Conservation (phyloP, 73 alveolate genomes). For the Symbiodinium natans region DNA sequence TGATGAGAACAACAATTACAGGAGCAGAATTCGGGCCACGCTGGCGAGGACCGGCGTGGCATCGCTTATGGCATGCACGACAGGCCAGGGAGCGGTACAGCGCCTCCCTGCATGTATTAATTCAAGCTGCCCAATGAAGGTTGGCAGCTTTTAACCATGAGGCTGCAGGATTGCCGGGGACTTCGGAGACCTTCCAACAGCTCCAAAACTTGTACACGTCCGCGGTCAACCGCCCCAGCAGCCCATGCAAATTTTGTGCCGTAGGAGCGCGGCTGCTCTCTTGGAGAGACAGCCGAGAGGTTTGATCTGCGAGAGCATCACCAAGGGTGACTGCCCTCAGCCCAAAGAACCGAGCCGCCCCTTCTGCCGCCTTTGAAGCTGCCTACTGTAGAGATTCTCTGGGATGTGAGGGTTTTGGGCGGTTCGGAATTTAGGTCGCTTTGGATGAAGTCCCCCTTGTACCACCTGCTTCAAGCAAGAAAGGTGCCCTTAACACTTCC, state of each 20-base stretch:
- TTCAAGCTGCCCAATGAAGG: not conserved
- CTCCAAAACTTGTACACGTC: not conserved
- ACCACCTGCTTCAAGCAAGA: too few species aligned
- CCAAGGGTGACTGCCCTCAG: not conserved
- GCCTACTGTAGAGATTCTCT: too few species aligned
- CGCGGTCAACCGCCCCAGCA: constrained; percentile 8
- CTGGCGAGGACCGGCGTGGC: constrained; percentile 5
- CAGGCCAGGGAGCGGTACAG: constrained; percentile 8
- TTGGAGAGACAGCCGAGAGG: not conserved
- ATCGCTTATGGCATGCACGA: not conserved
- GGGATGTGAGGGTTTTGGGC: too few species aligned
- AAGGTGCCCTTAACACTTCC: too few species aligned
- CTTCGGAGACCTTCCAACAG: too few species aligned
- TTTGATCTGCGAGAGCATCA: not conserved
- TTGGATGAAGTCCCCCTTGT: too few species aligned
- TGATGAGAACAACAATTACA: not conserved
- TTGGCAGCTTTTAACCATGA: not conserved
- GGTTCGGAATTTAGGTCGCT: too few species aligned
- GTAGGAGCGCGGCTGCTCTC: constrained; percentile 5
- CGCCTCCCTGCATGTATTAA: not conserved
- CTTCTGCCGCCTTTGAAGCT: too few species aligned
- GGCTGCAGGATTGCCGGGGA: not conserved
- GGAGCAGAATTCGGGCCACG: not conserved
- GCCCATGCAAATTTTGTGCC: not conserved
- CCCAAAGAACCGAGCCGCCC: constrained; percentile 6